A percentile compares a stretch with the other conserved stretches of the same genome.
Conservation (phyloP, 1,139 yeast species). For the Nadsonia starkeyi-henricii region DNA sequence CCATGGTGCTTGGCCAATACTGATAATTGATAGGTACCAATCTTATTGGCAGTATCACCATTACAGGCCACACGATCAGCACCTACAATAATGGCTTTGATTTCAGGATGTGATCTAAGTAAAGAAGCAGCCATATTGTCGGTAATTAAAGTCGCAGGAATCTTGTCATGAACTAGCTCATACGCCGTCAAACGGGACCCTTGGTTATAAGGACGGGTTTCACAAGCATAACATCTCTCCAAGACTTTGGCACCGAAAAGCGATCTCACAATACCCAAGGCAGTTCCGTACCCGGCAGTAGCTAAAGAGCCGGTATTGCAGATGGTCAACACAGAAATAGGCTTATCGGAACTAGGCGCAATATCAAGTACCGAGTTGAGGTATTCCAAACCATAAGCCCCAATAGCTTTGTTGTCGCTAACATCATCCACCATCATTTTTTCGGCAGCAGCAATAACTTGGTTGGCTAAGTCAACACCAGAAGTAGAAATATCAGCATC, state of each 20-base stretch:
- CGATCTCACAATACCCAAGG: conserved; percentile 79
- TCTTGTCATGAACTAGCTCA: conserved; percentile 70
- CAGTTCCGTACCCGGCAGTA: conserved; percentile 96
- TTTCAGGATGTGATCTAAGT: conserved; percentile 36
- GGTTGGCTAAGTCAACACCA: conserved; percentile 22
- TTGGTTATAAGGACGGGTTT: conserved; percentile 93
- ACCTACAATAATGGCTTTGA: conserved; percentile 86
- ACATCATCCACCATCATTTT: conserved; percentile 62
- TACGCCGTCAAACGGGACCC: conserved; percentile 90
- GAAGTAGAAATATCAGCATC: conserved; percentile 13
- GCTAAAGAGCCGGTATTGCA: conserved; percentile 59
- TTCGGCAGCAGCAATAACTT: conserved; percentile 39
- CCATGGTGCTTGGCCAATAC: conserved; percentile 41
- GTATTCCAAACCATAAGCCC: conserved; percentile 68
- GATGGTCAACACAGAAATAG: conserved; percentile 68
- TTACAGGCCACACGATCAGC: conserved; percentile 83
- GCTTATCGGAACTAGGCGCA: conserved; percentile 14
- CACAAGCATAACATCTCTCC: conserved; percentile 72
- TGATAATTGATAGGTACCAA: conserved; percentile 89
- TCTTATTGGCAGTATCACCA: conserved; percentile 94
- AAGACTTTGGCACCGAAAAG: conserved; percentile 32
- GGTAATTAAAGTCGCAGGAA: conserved; percentile 79
- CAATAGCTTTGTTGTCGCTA: conserved; percentile 60
- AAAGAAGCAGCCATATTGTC: conserved; percentile 87
- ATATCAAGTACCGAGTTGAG: conserved; percentile 22